Conservation (phyloP, 169 alveolate genomes). For the Eimeria maxima region DNA sequence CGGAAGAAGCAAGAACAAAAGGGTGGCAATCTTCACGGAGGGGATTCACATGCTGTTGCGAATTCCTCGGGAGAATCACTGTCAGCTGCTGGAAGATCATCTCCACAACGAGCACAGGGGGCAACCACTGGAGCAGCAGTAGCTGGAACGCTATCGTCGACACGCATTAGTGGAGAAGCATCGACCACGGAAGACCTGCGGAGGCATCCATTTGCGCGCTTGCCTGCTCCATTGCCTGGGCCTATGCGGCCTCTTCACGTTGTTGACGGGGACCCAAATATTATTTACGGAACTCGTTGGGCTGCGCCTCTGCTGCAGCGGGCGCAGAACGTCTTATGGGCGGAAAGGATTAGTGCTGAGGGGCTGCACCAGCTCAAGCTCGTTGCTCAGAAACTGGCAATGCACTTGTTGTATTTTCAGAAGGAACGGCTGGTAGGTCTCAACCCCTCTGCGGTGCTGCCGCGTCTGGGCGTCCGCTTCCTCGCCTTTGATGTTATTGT, state of each 20-base stretch:
- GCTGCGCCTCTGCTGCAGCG: background rate
- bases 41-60: background rate
- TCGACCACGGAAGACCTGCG: background rate
- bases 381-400: background rate
- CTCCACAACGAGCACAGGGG: background rate
- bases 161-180: background rate
- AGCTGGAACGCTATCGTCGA: background rate
- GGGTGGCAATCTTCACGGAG: background rate
- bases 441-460: background rate
- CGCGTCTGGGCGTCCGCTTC: background rate
- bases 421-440: background rate
- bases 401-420: background rate
- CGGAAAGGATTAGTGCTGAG: background rate
- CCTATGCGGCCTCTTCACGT: background rate
- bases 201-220: background rate
- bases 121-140: background rate
- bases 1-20: background rate
- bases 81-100: background rate
- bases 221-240: background rate
- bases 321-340: background rate
- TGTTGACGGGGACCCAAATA: background rate
- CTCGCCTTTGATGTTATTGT: background rate
- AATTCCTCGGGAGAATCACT: background rate
- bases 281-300: background rate
- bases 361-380: background rate